Evolutionary conservation across 352 stramenopile species (phyloP).

Genomic region (Phytopythium chamaehyphon): DNA sequence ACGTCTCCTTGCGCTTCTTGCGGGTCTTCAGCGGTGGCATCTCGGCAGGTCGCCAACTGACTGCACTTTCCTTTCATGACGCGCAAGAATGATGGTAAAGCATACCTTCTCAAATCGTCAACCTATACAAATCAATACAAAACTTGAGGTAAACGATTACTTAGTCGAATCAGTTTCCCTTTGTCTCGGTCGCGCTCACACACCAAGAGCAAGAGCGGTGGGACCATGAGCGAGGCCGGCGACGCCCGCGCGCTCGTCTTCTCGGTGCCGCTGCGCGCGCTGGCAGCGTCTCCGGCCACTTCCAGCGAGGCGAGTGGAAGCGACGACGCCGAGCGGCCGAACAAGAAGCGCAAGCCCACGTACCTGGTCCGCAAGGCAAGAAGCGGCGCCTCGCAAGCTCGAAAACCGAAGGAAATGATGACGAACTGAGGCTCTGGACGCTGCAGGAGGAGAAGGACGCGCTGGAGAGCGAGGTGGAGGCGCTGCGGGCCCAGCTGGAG

Average conservation of each 20-base stretch:
- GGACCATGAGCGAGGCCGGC: no score
- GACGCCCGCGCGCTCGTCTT: neutral
- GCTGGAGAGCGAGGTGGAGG: conserved; percentile 22
- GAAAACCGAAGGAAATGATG: neutral
- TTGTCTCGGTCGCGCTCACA: no score
- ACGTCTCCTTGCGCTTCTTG: conserved; percentile 5
- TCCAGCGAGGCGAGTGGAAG: neutral
- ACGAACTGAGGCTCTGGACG: neutral
- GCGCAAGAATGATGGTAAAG: no score
- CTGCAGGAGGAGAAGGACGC: conserved; percentile 18
- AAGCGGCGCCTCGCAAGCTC: neutral
- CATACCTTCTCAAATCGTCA: no score
- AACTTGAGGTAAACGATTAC: no score
- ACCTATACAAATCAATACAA: no score
- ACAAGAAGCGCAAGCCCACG: conserved; percentile 25
- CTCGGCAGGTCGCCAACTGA: neutral
- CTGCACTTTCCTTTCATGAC: no score
- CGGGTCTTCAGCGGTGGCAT: neutral
- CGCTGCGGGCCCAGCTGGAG: conserved; percentile 28
- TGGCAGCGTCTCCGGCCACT: neutral
- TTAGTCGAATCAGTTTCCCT: no score
- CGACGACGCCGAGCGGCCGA: conserved; percentile 4
- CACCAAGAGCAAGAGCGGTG: no score
- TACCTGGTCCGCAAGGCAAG: conserved; percentile 15
- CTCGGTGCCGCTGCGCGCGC: neutral